Base-by-base conservation (phyloP, 148 eudicot genomes). In the Nepenthes mirabilis region DNA sequence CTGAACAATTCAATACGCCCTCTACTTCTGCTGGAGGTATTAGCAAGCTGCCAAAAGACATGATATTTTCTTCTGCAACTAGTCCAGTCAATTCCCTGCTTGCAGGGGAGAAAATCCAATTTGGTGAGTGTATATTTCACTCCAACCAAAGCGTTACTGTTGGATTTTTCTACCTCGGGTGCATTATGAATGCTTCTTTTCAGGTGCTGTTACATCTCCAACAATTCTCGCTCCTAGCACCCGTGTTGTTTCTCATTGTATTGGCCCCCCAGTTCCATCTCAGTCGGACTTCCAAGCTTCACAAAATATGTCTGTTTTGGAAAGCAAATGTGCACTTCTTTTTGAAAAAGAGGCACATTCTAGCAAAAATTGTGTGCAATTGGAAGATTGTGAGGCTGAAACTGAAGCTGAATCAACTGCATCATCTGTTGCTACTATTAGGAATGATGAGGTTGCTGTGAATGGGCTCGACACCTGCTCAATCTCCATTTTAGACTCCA, bases 71-170 rank as follows among this genome's bases (percentile, higher is more conserved):
- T 50, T 82, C 95, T 37, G 68, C 90, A 54, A 64, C 88, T 67
- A 83, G 84, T 70, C 94, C 99, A 58, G 77, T 93, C 65, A 82
- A 77, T 59, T 93, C 97, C 61, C 79, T 93, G 52, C 91, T 93
- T 61, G 99, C 99, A 64, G 97, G 99, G 75, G 91, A 93, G 70
- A 93, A 82, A 75, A 93, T 93, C 70, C 99, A 89, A 66, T 93
- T 93, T 72, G 99, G 99, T 86, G 74, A 56, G 77, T 76, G 2
- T 52, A 32, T 2, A 34, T 33, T 6, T 23, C 37, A 2, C 56
- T 55, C 43, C 33, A 1, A 33, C 58, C 13, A 2, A 33, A 8
- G 10, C 50, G 23, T 47, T 60, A 13, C 9, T 9, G 1, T 9
- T 35, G 14, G 10, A 8, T 2, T 57, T 58, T 36, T 9, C 11